Conservation (phyloP, 345 rosid genomes). For the rapeseed (Brassica napus) region DNA sequence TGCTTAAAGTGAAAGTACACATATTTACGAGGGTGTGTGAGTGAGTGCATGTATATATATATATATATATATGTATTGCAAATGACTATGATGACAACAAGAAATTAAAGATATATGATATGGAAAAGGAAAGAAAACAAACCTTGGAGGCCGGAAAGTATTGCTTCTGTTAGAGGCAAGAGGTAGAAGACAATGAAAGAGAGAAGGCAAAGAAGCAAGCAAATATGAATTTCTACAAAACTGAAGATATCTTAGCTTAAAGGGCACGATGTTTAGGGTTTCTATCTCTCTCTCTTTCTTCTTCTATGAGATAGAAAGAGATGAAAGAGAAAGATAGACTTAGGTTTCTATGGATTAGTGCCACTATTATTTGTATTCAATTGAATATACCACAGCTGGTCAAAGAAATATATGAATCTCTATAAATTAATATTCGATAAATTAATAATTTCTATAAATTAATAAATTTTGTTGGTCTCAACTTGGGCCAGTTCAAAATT, state of each 20-base stretch:
- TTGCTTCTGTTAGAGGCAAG: constrained; percentile 15
- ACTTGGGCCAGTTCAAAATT: no score
- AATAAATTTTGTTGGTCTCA: no score
- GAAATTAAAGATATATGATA: constrained; percentile 25
- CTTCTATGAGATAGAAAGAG: constrained; percentile 40
- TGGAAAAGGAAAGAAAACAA: constrained; percentile 32
- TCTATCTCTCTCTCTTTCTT: constrained; percentile 28
- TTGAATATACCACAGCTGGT: constrained; percentile 45
- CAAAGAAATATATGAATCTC: constrained; percentile 48
- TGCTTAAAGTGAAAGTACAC: constrained; percentile 11
- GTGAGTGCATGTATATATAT: constrained; percentile 6
- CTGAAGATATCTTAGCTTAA: constrained; percentile 56
- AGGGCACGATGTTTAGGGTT: constrained; percentile 60
- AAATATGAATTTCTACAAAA: constrained; percentile 33
- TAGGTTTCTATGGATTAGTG: constrained; percentile 47
- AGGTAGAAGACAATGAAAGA: constrained; percentile 46
- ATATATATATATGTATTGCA: background rate
- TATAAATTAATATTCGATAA: no score
- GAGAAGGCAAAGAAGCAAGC: constrained; percentile 36
- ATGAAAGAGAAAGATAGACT: constrained; percentile 13
- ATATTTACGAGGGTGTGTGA: background rate
- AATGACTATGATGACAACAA: constrained; percentile 28
- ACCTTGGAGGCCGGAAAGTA: constrained; percentile 48
- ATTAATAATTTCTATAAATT: no score
- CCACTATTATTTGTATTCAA: constrained; percentile 35